Evolutionary conservation across 1,284 basidiomycete species (phyloP).

Genomic region (Amylostereum chailletii): DNA sequence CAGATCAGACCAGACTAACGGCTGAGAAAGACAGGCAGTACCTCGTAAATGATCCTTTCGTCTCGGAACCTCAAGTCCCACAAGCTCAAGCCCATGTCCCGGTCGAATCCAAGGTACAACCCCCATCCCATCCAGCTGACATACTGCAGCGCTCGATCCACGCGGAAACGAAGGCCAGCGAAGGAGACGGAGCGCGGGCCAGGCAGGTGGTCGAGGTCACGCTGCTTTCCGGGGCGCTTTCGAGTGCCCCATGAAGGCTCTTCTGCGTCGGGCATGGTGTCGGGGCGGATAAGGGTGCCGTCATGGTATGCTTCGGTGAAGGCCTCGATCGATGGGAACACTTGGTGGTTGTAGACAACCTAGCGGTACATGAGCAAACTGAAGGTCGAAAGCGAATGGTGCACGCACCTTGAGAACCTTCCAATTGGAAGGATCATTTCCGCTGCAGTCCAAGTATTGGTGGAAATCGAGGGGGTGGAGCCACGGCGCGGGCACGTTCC

Average conservation of each 20-base stretch:
- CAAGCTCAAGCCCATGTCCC: slow-evolving; percentile 59
- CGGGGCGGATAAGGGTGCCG: slow-evolving; percentile 40
- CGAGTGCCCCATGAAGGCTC: slow-evolving; percentile 38
- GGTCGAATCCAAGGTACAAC: slow-evolving; percentile 52
- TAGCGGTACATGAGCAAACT: slow-evolving; percentile 13
- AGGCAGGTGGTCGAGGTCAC: slow-evolving; percentile 54
- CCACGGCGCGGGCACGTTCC: slow-evolving; percentile 40
- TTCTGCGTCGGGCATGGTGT: slow-evolving; percentile 22
- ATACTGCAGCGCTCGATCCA: slow-evolving; percentile 44
- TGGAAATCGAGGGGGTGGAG: slow-evolving; percentile 49
- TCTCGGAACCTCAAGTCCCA: slow-evolving; percentile 59
- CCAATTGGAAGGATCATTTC: slow-evolving; percentile 45
- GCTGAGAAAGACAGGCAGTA: slow-evolving; percentile 11
- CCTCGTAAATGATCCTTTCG: slow-evolving; percentile 59
- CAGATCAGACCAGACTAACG: not conserved
- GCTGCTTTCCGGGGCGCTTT: slow-evolving; percentile 25
- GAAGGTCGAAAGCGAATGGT: not conserved
- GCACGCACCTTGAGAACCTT: slow-evolving; percentile 35
- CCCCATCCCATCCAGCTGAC: slow-evolving; percentile 62
- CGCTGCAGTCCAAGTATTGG: slow-evolving; percentile 48
- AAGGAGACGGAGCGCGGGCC: slow-evolving; percentile 54
- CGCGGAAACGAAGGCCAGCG: slow-evolving; percentile 47
- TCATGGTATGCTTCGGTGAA: slow-evolving; percentile 45
- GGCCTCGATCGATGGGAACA: slow-evolving; percentile 36
- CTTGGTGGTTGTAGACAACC: slow-evolving; percentile 52